Evolutionary conservation across 176 grass and related monocot genomes (phyloP), one percentile per base, ranked within the genome.

Genomic region (Bolboschoenus planiculmis): DNA sequence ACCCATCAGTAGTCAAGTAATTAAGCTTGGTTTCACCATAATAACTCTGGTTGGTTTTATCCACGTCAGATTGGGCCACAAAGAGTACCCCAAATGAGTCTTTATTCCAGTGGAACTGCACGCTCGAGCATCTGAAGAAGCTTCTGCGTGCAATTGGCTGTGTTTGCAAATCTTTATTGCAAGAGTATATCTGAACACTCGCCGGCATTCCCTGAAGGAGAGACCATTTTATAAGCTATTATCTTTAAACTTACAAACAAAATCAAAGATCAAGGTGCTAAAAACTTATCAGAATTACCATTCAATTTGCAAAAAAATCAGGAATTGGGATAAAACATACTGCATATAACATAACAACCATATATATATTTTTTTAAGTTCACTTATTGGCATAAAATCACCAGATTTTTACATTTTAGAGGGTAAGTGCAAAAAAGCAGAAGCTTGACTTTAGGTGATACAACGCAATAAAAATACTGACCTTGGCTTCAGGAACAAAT

Each of bases 31-130:
- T 94, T 94, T 97, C 95, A 67, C 95, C 95, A 75, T 98, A 95
- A 82, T 95, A 98, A 91, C 95, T 98, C 87, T 95, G 95, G 87
- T 95, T 98, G 59, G 83, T 98, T 90, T 98, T 94, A 88, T 98
- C 95, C 21, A 90, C 95, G 24, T 98, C 92, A 90, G 92, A 86
- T 55, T 98, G 95, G 55, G 84, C 91, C 82, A 94, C 58, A 79
- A 93, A 84, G 78, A 95, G 92, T 85, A 95, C 74, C n/a, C 95
- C 92, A 75, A 83, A 92, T 7, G 88, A 94, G 55, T 87, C 87
- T 79, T 84, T 91, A 71, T 93, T 98, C 90, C 92, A 95, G 72
- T 90, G 90, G 57, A 98, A 90, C 34, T 90, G 87, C 83, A 93
- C 90, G 61, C 85, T 91, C 10, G 90, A 86, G 81, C 95, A 98